Evolutionary conservation across 441 rosid species (phyloP).

Genomic region (Erodium chrysanthum): DNA sequence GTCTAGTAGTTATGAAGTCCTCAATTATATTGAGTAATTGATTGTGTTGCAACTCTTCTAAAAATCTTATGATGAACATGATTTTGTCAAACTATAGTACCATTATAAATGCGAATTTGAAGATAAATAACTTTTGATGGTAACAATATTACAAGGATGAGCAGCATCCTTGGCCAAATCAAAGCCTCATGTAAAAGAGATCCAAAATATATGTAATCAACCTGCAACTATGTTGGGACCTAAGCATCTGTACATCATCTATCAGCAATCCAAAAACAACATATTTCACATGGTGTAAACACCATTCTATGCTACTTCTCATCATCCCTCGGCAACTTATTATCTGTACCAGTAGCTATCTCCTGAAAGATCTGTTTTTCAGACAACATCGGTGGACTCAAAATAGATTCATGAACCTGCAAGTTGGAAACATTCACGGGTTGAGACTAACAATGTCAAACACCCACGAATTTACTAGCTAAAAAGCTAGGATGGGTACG

Average conservation of each 20-base stretch:
- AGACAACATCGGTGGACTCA: constrained; percentile 29
- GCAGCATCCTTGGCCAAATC: background rate
- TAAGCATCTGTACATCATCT: constrained; percentile 17
- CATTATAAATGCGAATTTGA: background rate
- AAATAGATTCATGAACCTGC: constrained; percentile 43
- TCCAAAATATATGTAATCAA: constrained; percentile 16
- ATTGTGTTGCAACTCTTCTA: too few relatives aligned
- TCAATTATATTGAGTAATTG: too few relatives aligned
- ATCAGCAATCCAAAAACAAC: constrained; percentile 6
- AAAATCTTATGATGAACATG: too few relatives aligned
- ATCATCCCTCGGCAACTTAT: constrained; percentile 24
- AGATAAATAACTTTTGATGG: constrained; percentile 9
- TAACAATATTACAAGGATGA: constrained; percentile 6
- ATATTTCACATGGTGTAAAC: constrained; percentile 10
- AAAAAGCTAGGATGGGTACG: background rate
- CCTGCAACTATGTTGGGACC: constrained; percentile 14
- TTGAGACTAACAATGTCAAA: constrained; percentile 1
- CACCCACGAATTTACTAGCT: constrained; percentile 10
- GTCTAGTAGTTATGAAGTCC: too few relatives aligned
- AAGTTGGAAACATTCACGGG: constrained; percentile 3
- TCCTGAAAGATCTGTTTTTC: constrained; percentile 31
- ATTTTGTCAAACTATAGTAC: too few relatives aligned
- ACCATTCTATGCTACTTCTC: constrained; percentile 15
- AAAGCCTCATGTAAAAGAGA: constrained; percentile 13
- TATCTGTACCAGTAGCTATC: constrained; percentile 21